Conservation (phyloP, 2,329 filamentous ascomycete genomes). For the Phyllachora maydis region DNA sequence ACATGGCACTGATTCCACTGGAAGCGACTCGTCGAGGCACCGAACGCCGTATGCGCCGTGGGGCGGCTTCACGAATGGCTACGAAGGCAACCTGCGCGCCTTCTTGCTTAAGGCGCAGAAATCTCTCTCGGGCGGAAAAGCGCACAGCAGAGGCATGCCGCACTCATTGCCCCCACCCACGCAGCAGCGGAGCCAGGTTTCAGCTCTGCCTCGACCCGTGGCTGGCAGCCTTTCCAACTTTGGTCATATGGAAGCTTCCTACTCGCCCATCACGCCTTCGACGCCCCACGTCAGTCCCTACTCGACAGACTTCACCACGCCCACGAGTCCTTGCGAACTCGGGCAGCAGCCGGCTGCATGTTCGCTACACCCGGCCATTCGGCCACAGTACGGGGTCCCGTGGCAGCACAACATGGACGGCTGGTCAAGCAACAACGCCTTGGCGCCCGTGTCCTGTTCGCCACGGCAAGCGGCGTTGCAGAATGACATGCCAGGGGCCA, state of each 20-base stretch:
- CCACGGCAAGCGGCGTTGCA: too few species aligned
- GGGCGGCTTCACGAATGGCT: constrained; percentile 40
- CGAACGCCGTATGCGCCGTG: constrained; percentile 35
- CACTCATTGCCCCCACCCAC: not conserved
- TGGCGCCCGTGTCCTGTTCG: too few species aligned
- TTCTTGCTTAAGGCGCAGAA: constrained; percentile 21
- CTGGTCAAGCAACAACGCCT: too few species aligned
- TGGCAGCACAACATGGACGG: constrained; percentile 6
- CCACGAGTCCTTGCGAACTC: too few species aligned
- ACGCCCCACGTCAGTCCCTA: too few species aligned
- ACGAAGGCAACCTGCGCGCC: constrained; percentile 28
- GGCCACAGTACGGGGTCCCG: constrained; percentile 9
- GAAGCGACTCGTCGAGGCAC: constrained; percentile 31
- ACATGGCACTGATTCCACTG: constrained; percentile 5
- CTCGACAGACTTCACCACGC: too few species aligned
- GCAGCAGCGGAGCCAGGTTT: not conserved
- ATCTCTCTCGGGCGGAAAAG: constrained; percentile 11
- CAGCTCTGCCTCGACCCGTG: not conserved
- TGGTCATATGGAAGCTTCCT: not conserved
- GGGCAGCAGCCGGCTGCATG: too few species aligned
- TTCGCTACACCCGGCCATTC: constrained; percentile 17
- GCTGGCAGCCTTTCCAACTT: not conserved
- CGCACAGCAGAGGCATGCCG: not conserved
- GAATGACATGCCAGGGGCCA: too few species aligned
- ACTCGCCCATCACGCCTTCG: constrained; percentile 3